Conservation (phyloP, 2,329 filamentous ascomycete species). For the Lachnellula occidentalis region DNA sequence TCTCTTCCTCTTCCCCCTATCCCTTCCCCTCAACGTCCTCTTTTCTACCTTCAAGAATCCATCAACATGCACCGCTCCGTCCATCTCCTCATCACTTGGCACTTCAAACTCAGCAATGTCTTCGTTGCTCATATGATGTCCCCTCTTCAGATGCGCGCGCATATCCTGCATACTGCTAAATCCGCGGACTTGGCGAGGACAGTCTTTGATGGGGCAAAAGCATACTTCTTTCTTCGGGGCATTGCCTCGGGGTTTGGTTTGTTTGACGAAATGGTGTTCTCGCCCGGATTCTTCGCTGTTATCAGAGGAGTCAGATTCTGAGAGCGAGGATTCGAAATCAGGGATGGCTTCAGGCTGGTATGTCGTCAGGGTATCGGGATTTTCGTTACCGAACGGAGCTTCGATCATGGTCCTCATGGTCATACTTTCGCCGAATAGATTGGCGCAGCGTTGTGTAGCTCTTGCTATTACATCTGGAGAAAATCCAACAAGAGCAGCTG, state of each 20-base stretch:
- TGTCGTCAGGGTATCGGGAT: slow-evolving; percentile 6
- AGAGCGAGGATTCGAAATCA: slow-evolving; percentile 6
- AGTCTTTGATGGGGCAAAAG: slow-evolving; percentile 36
- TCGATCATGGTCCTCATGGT: slow-evolving; percentile 34
- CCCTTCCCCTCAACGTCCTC: slow-evolving; percentile 8
- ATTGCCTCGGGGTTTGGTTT: neutral
- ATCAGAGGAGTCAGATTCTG: neutral
- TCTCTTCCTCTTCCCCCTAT: slow-evolving; percentile 18
- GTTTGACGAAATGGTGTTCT: neutral
- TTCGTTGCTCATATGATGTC: slow-evolving; percentile 41
- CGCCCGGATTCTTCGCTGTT: neutral
- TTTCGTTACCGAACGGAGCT: slow-evolving; percentile 9
- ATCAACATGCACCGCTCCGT: slow-evolving; percentile 62
- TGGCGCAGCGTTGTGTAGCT: slow-evolving; percentile 66
- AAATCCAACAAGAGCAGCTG: slow-evolving; percentile 72
- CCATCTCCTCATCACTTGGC: slow-evolving; percentile 39
- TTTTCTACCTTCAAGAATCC: slow-evolving; percentile 56
- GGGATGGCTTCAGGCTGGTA: slow-evolving; percentile 26
- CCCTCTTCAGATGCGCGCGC: slow-evolving; percentile 39
- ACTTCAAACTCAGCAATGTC: slow-evolving; percentile 45
- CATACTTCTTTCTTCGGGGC: slow-evolving; percentile 6
- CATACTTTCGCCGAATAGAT: slow-evolving; percentile 71
- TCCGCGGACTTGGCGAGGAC: slow-evolving; percentile 32
- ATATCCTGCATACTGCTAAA: slow-evolving; percentile 36
- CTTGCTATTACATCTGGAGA: slow-evolving; percentile 58